A percentile compares a stretch with the other conserved stretches of the same genome.
phyloP scores from a whole-genome alignment of 2,329 filamentous ascomycete species.

The Plectosphaerella sp. region DNA sequence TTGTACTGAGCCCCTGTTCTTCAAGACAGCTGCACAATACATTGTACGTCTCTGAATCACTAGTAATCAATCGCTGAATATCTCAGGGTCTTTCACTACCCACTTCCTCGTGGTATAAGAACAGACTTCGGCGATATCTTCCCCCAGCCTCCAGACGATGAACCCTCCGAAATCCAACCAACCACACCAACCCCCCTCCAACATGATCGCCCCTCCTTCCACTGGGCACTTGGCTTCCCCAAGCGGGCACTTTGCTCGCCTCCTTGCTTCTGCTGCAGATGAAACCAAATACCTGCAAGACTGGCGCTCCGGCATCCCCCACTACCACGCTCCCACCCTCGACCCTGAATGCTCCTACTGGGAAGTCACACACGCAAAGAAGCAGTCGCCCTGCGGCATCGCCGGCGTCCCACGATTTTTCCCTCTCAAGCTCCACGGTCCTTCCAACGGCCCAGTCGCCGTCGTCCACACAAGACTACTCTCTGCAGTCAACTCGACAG shows the following conservation, averaged over 20 bases:
- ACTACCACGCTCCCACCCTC: slow-evolving; percentile 1
- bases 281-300: not conserved
- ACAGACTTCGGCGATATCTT: too few relatives aligned
- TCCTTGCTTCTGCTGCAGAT: too few relatives aligned
- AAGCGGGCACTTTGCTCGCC: too few relatives aligned
- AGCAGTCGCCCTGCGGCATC: not conserved
- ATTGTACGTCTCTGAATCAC: not conserved
- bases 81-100: too few relatives aligned
- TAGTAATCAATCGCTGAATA: too few relatives aligned
- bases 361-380: not conserved
- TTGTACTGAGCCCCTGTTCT: not conserved
- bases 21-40: not conserved
- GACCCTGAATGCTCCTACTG: too few relatives aligned
- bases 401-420: not conserved
- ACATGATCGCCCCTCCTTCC: too few relatives aligned
- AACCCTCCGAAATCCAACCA: too few relatives aligned
- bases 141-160: too few relatives aligned
- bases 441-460: not conserved
- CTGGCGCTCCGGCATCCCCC: not conserved
- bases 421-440: not conserved
- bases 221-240: too few relatives aligned
- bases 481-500: not conserved
- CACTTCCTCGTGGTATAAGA: too few relatives aligned
- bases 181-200: too few relatives aligned
- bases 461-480: slow-evolving; percentile 5